A percentile compares a stretch with the other conserved stretches of the same genome.
These are phyloP conservation scores for Fusarium nelsonii DNA, from an alignment of 2,329 filamentous ascomycete species.

Conservation along the genomic window DNA sequence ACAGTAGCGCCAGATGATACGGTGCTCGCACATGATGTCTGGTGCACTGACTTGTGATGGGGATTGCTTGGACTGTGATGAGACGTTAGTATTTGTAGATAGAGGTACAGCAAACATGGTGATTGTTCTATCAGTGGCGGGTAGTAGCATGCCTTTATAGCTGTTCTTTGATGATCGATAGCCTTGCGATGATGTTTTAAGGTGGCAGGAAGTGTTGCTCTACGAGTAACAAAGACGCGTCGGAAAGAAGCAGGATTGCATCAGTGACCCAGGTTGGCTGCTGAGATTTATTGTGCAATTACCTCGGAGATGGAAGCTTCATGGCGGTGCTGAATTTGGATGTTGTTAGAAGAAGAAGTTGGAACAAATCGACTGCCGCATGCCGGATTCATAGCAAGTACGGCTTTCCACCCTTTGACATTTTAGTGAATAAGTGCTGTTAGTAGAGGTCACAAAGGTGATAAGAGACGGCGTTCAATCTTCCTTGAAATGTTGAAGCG, in stretches of 20 bases:
- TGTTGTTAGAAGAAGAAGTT: too few relatives aligned
- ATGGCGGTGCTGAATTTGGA: too few relatives aligned
- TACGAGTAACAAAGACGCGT: too few relatives aligned
- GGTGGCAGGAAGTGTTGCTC: background rate
- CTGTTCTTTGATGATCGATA: background rate
- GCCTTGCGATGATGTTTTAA: background rate
- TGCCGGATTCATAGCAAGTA: too few relatives aligned
- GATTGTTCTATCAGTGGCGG: background rate
- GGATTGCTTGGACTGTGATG: background rate
- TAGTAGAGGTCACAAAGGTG: accelerated
- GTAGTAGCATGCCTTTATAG: background rate
- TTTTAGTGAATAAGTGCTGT: background rate
- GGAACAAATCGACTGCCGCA: too few relatives aligned
- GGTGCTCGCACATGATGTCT: conserved; percentile 14
- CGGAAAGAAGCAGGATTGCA: accelerated
- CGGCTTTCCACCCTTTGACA: too few relatives aligned
- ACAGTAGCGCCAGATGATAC: conserved; percentile 1
- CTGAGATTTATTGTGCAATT: too few relatives aligned
- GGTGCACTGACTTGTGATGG: accelerated
- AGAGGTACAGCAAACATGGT: too few relatives aligned
- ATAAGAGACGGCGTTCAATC: accelerated
- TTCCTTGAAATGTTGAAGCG: accelerated
- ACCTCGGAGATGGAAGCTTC: too few relatives aligned
- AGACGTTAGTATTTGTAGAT: background rate
- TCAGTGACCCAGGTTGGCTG: too few relatives aligned